Base-by-base conservation (phyloP, 23 red algal genomes). In the Chondrus crispus region DNA sequence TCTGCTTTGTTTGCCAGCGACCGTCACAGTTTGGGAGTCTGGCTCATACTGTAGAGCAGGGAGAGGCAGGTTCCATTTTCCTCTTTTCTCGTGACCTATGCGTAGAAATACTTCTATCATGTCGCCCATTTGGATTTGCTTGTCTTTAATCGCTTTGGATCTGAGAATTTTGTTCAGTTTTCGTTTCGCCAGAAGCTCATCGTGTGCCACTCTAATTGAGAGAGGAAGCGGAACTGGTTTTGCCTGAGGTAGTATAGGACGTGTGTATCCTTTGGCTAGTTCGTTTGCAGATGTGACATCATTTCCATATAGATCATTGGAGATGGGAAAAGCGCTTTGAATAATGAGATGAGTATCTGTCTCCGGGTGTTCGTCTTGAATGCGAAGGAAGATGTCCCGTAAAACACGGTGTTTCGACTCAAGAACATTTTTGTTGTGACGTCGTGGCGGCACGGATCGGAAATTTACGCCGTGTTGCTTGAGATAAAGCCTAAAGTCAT, bases 351-450 rank as follows among this genome's bases (percentile, higher is more conserved):
- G 60, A 32, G 60, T 66, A 32, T 66, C 60, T 22, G 60, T 32
- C 26, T 22, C 8, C 26, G 60, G 60, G 26, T 19, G 26, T 32
- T 66, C 9, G 26, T 0, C 26, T 66, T 66, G 26, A 22, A 66
- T 9, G 7, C 60, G 60, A 66, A 32, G 26, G 60, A 32, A 66
- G 18, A 66, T 66, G 35, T 66, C 60, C 8, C 60, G 60, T 32
- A 66, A 32, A 22, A 19, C 60, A 32, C 35, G 26, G 8, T 66
- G 60, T 1, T 82, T 60, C 44, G 32, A 41, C 42, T 82, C 78
- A 4, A 82, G 26, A 29, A 47, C 32, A 82, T 82, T 58, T 51
- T 82, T 82, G 46, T 20, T 28, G 46, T 82, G 78, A 29, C 78
- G 78, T 35, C 52, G 20, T n/a, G 78, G 78, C 24, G 78, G 40